Conservation (phyloP, 805 yeast species). For the Metschnikowia santaceciliae region DNA sequence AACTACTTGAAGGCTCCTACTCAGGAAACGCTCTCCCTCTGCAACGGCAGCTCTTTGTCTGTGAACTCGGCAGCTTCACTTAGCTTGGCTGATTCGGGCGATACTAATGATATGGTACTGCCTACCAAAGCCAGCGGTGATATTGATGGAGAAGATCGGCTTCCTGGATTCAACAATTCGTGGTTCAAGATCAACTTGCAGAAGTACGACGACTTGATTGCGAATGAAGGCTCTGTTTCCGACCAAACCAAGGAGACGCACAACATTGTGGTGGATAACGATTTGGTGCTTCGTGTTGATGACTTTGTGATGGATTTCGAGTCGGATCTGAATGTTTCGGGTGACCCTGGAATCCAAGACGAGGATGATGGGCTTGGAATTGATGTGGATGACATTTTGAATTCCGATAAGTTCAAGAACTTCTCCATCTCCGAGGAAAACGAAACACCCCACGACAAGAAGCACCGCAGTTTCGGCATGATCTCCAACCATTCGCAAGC, state of each 20-base stretch:
- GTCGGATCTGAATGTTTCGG: neutral
- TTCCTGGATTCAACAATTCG: slow-evolving; percentile 35
- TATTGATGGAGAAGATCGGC: slow-evolving; percentile 17
- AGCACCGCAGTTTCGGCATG: slow-evolving; percentile 21
- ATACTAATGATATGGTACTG: neutral
- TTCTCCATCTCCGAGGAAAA: slow-evolving; percentile 19
- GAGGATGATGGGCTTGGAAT: slow-evolving; percentile 38
- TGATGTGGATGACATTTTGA: slow-evolving; percentile 41
- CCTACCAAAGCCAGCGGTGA: slow-evolving; percentile 6
- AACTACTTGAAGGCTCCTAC: slow-evolving; percentile 23
- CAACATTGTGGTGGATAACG: slow-evolving; percentile 24
- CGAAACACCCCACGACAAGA: slow-evolving; percentile 10
- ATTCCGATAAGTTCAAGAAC: slow-evolving; percentile 36
- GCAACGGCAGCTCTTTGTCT: slow-evolving; percentile 5
- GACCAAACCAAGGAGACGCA: slow-evolving; percentile 15
- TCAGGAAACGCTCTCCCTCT: neutral
- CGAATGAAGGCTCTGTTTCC: neutral
- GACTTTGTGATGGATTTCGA: slow-evolving; percentile 20
- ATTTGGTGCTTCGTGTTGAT: slow-evolving; percentile 1
- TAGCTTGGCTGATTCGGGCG: neutral
- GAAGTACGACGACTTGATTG: slow-evolving; percentile 32
- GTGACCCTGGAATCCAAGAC: neutral
- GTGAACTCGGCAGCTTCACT: slow-evolving; percentile 2
- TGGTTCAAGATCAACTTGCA: slow-evolving; percentile 31
- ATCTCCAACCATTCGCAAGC: slow-evolving; percentile 14